phyloP scores from a whole-genome alignment of 2,329 filamentous ascomycete species.

The Lachnellula hyalina region DNA sequence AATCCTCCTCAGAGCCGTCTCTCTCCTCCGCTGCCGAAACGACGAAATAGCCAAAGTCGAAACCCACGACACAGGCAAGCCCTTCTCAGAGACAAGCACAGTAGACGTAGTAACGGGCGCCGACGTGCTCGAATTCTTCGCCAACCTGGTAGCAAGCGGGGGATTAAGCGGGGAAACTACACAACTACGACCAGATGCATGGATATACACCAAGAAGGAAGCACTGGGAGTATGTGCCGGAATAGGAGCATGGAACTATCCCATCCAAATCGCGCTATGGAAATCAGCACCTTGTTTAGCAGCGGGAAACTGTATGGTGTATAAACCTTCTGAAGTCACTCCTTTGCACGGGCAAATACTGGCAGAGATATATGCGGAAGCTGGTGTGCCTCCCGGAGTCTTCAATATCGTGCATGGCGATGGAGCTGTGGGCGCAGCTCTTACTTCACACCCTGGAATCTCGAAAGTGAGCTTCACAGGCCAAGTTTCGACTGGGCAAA shows the following conservation, averaged over 20 bases:
- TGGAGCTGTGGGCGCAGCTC: constrained; percentile 69
- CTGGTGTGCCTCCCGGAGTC: constrained; percentile 73
- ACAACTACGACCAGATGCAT: constrained; percentile 67
- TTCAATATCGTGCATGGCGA: constrained; percentile 85
- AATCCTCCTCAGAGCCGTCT: constrained; percentile 71
- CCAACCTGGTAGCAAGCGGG: constrained; percentile 69
- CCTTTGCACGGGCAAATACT: constrained; percentile 74
- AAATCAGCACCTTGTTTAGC: constrained; percentile 82
- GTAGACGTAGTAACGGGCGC: constrained; percentile 80
- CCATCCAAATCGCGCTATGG: constrained; percentile 86
- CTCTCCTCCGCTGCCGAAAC: constrained; percentile 68
- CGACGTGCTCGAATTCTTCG: constrained; percentile 83
- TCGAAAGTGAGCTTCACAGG: constrained; percentile 89
- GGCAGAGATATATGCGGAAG: constrained; percentile 71
- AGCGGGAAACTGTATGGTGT: constrained; percentile 84
- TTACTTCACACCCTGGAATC: constrained; percentile 66
- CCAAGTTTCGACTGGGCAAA: constrained; percentile 76
- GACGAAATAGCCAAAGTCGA: constrained; percentile 74
- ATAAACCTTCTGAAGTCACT: constrained; percentile 85
- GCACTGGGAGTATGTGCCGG: constrained; percentile 78
- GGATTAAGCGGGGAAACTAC: constrained; percentile 77
- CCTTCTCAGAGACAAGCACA: constrained; percentile 75
- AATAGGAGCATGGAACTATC: constrained; percentile 90
- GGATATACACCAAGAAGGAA: constrained; percentile 78
- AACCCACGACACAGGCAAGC: constrained; percentile 81